Conservation (phyloP, 768 basidiomycete species). For the Suillus placidus region DNA sequence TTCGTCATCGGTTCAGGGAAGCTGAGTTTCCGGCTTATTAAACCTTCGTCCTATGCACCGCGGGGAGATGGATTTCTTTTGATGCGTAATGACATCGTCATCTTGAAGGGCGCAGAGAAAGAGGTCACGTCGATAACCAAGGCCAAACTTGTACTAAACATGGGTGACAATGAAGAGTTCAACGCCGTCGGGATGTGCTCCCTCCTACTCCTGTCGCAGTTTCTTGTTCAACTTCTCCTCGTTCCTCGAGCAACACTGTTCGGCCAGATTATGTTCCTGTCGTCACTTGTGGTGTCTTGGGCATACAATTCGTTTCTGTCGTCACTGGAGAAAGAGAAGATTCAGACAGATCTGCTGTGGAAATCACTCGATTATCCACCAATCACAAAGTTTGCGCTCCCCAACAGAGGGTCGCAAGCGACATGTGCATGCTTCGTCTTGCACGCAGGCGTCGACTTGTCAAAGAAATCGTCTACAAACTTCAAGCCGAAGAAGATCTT, state of each 20-base stretch:
- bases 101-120: conserved; percentile 32
- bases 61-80: conserved; percentile 32
- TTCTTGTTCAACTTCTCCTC: conserved; percentile 35
- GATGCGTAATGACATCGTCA: conserved; percentile 23
- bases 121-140: conserved; percentile 33
- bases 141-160: conserved; percentile 26
- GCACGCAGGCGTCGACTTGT: neutral
- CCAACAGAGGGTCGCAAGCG: conserved; percentile 22
- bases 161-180: conserved; percentile 10
- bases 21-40: conserved; percentile 19
- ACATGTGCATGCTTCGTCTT: conserved; percentile 20
- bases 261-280: conserved; percentile 39
- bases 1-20: conserved; percentile 32
- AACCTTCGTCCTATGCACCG: conserved; percentile 23
- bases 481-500: conserved; percentile 18
- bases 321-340: conserved; percentile 31
- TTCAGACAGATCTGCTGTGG: conserved; percentile 27
- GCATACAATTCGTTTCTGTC: conserved; percentile 33
- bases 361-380: conserved; percentile 16
- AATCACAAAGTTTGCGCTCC: conserved; percentile 16
- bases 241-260: conserved; percentile 35
- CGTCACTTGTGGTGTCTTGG: conserved; percentile 37
- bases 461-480: neutral
- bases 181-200: conserved; percentile 27
- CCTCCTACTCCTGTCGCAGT: conserved; percentile 31